Base-by-base conservation (phyloP, 129 eudicot genomes). In the Lactuca sativa region DNA sequence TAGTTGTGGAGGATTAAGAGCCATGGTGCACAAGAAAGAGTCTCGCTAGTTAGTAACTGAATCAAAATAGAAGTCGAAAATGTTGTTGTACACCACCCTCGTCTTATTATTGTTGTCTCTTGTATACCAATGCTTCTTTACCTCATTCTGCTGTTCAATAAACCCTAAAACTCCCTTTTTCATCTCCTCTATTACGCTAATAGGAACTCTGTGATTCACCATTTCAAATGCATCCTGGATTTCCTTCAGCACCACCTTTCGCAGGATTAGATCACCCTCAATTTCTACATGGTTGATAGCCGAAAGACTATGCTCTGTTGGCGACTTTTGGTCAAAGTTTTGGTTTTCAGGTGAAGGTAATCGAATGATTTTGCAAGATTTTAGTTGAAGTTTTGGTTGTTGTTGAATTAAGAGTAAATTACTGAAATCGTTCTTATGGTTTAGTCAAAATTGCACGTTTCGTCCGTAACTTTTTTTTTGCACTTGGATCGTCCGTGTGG, bases 1-100 rank as follows among this genome's bases (percentile, higher is more conserved):
- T 2, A 82, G 88, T 4, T 44, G 2, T 6, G 80, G 80, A 9
- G 78, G 86, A 41, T 51, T n/a, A 16, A 84, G 84, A 71, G 80
- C 84, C 92, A 86, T 80, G 36, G 44, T 18, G 40, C 66, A 62
- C 21, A 11, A 33, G 31, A 76, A 13, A 0, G 82, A 56, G 67
- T 86, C 92, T 40, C 84, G 82, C 88, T 86, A 86, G 40, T 83
- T 86, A 30, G 84, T 70, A 6, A 66, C 74, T 0, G 82, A 67
- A 0, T 54, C 52, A 8, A 10, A 30, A 53, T 69, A 86, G 67
- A 21, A 21, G 21, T 21, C 21, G 21, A 21, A 21, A 21, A 21
- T 21, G 21, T 21, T 21, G 21, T 21, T 76, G 18, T 73, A 76
- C 37, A 72, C 53, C 34, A 85, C 48, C 58, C 34, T 47, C 3